Evolutionary conservation across 202 grass and related monocot species (phyloP).

Genomic region (Dendrocalamus latiflorus): DNA sequence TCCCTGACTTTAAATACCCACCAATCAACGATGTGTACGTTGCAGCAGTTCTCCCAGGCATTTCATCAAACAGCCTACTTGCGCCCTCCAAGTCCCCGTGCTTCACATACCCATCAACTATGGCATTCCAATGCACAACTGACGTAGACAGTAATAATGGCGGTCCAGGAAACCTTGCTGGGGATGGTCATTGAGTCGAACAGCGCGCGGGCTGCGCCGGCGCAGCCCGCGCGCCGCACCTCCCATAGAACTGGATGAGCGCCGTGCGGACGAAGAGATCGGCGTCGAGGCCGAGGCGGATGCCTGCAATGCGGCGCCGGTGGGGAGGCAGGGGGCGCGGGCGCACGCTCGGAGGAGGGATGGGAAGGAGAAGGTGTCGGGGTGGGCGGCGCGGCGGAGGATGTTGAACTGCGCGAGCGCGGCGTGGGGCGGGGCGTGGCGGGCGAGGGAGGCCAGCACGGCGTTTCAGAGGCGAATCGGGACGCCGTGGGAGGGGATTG

Average conservation of each 20-base stretch:
- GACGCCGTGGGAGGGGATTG: slow-evolving; percentile 22
- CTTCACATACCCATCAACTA: slow-evolving; percentile 72
- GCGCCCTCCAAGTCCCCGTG: slow-evolving; percentile 48
- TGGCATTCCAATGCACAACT: slow-evolving; percentile 65
- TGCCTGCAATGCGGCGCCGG: slow-evolving; percentile 46
- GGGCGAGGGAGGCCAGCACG: slow-evolving; percentile 58
- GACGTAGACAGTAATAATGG: slow-evolving; percentile 44
- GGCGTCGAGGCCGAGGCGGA: slow-evolving; percentile 54
- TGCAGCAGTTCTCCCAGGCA: slow-evolving; percentile 46
- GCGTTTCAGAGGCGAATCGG: slow-evolving; percentile 64
- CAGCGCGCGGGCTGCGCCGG: slow-evolving; percentile 33
- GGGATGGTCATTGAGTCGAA: slow-evolving; percentile 57
- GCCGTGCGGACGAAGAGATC: slow-evolving; percentile 74
- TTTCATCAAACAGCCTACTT: slow-evolving; percentile 58
- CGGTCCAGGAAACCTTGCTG: slow-evolving; percentile 63
- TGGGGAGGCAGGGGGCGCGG: too few species aligned
- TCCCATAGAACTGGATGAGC: slow-evolving; percentile 72
- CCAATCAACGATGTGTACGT: slow-evolving; percentile 64
- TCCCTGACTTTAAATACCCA: slow-evolving; percentile 65
- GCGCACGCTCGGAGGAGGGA: slow-evolving; percentile 53
- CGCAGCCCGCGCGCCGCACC: slow-evolving; percentile 10
- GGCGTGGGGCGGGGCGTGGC: slow-evolving; percentile 40
- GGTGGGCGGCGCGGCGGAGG: slow-evolving; percentile 32
- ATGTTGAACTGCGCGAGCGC: slow-evolving; percentile 56
- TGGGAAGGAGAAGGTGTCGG: slow-evolving; percentile 75